Evolutionary conservation across 208 protist genomes (phyloP).

Genomic region (Acanthamoeba royreba): DNA sequence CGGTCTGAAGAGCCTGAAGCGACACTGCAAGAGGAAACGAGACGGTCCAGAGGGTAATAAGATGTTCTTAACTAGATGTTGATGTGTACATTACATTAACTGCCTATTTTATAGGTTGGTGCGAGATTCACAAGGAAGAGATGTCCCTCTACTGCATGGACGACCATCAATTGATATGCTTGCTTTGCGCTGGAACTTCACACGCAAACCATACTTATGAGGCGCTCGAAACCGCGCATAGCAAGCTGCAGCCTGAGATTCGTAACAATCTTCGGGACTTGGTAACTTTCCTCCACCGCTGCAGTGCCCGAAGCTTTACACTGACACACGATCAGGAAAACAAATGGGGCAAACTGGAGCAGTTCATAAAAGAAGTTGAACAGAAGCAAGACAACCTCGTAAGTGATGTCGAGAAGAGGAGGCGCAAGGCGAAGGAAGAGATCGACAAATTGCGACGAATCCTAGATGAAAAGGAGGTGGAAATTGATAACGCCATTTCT

Average conservation of each 20-base stretch:
- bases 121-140: neutral
- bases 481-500: neutral
- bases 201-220: neutral
- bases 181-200: neutral
- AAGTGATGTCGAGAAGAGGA: neutral
- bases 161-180: neutral
- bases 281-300: neutral
- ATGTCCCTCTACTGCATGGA: constrained; percentile 12
- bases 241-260: neutral
- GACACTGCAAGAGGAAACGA: neutral
- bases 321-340: neutral
- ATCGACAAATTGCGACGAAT: neutral
- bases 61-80: too few relatives aligned
- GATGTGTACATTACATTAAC: too few relatives aligned
- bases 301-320: neutral
- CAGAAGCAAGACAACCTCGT: neutral
- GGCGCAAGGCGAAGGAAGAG: neutral
- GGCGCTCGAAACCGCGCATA: neutral
- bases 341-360: neutral
- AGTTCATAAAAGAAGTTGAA: neutral
- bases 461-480: neutral
- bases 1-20: neutral
- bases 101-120: neutral
- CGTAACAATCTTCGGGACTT: neutral
- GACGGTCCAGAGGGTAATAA: neutral